Percentiles rank a stretch among this genome's conserved stretches.
Evolutionary conservation across 2,329 filamentous ascomycete genomes (phyloP).

Genomic region (Aspergillus novofumigatus): DNA sequence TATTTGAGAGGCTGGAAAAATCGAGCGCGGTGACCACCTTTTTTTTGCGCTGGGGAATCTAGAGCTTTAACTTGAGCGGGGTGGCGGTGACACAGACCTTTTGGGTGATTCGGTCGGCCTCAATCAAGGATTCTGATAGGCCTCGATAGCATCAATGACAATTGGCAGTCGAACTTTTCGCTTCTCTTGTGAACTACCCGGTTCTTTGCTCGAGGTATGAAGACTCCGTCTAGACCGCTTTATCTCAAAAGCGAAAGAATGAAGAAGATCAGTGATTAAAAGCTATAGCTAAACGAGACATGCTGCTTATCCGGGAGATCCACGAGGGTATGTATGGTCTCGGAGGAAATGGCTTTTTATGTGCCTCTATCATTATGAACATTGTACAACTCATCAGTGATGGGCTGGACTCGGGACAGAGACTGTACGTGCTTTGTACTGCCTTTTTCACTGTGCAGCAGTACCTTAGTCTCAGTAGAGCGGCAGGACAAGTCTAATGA

Average conservation of each 20-base stretch:
- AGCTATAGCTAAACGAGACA: neutral
- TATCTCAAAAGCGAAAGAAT: neutral
- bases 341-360: neutral
- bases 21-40: neutral
- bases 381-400: neutral
- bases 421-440: neutral
- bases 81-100: conserved; percentile 7
- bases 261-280: neutral
- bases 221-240: neutral
- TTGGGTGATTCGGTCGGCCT: neutral
- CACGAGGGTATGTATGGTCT: neutral
- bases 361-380: neutral
- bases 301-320: neutral
- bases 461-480: neutral
- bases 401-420: neutral
- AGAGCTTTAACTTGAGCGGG: conserved; percentile 1
- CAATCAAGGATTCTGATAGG: neutral
- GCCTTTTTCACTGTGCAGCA: no score
- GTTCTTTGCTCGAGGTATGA: neutral
- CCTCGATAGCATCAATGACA: neutral
- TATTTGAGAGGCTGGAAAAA: conserved; percentile 2
- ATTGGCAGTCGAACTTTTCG: neutral
- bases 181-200: neutral
- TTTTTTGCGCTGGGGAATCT: neutral
- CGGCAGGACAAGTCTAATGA: neutral